Evolutionary conservation across 2,329 filamentous ascomycete species (phyloP).

Genomic region (Scleromitrula shiraiana): DNA sequence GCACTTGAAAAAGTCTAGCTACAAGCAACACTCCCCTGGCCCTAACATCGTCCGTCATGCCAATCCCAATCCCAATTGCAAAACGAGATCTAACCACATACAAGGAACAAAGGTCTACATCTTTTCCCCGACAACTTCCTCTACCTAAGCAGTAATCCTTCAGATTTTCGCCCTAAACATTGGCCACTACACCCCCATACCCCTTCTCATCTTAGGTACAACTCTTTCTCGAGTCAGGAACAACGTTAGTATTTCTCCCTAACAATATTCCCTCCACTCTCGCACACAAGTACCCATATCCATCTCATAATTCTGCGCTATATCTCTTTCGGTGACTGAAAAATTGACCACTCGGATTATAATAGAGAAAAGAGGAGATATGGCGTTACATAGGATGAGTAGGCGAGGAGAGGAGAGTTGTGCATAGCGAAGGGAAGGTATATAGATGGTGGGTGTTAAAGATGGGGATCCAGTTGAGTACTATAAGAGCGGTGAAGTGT

Average conservation of each 20-base stretch:
- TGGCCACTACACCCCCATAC: not conserved
- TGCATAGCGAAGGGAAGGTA: too few relatives aligned
- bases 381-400: slow-evolving; percentile 14
- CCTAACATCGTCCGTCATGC: slow-evolving; percentile 2
- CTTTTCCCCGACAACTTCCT: slow-evolving; percentile 13
- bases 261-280: slow-evolving; percentile 6
- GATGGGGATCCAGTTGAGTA: slow-evolving; percentile 29
- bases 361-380: slow-evolving; percentile 14
- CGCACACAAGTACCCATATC: slow-evolving; percentile 11
- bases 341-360: too few relatives aligned
- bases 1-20: not conserved
- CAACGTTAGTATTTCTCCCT: slow-evolving; percentile 12
- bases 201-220: not conserved
- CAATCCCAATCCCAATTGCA: not conserved
- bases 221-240: slow-evolving; percentile 12
- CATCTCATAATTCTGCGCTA: slow-evolving; percentile 4
- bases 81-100: not conserved
- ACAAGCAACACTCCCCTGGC: slow-evolving; percentile 7
- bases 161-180: not conserved
- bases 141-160: not conserved
- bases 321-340: too few relatives aligned
- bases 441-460: slow-evolving; percentile 1
- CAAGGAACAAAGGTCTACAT: slow-evolving; percentile 10
- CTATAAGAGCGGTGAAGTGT: slow-evolving; percentile 43
- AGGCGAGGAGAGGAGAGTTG: slow-evolving; percentile 2